Base-by-base conservation (phyloP, 192 early-diverging fungal species). In the Coemansia sp. region DNA sequence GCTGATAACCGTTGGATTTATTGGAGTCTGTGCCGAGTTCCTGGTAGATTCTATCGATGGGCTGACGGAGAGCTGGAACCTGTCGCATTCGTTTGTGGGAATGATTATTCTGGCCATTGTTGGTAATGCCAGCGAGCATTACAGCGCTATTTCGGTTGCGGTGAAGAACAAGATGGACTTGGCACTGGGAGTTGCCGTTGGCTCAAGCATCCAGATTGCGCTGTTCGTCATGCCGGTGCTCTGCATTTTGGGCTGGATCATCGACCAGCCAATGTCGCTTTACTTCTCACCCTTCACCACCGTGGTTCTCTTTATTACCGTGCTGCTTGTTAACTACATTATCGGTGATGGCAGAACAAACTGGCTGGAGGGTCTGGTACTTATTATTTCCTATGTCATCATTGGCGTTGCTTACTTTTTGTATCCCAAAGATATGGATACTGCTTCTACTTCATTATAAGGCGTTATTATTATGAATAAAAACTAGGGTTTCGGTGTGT, bases 81-180 rank as follows among this genome's bases (percentile, higher is more conserved):
- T 96, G 21, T 83, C 76, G 36, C 63, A 86, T n/a, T 87, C 87
- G 4, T 97, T 97, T 72, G 87, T 97, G 31, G 94, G 94, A 39
- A 83, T 97, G 36, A 88, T 96, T 61, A 57, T 97, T 11, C 59
- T 97, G 33, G 93, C 94, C 3, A 90, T 96, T 36, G 93, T 96
- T 18, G 93, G 93, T 31, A 94, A 94, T 55, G 91, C 89, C 3
- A 90, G 91, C 14, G 87, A 90, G 77, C 91, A 96, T 63, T 83
- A 91, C 23, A 92, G 89, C 0, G 92, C 92, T 18, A 80, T 92
- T 18, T 84, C 82, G 1, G 85, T 83, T 11, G 88, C 93, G 2
- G 82, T 89, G 48, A 85, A 87, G 62, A 86, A 93, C 80, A 94
- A 94, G 76, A 94, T 93, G 93, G 90, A 96, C 61, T 63, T 97